Evolutionary conservation across 768 basidiomycete species (phyloP), one percentile per base, ranked within the genome.

Genomic region (Lentinula aciculospora): DNA sequence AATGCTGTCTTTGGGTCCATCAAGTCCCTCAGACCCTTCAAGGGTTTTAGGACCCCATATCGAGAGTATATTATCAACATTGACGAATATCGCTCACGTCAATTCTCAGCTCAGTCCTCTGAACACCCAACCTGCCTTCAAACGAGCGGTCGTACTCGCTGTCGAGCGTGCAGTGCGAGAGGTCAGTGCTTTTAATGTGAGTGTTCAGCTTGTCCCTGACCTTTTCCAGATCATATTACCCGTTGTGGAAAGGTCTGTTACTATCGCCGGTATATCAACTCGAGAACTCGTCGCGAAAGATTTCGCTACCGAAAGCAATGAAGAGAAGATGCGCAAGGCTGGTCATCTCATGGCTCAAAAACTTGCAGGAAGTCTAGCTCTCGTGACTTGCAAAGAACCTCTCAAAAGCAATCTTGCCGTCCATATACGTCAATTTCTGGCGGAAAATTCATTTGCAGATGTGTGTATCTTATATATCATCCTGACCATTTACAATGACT

Each of bases 371-470:
- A 95, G 92, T 64, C 82, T 99, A 48, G 97, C 97, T 25, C 75
- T 98, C 55, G 97, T 99, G 15, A 98, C 97, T 17, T 98, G 96
- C 79, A 98, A 98, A 69, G 97, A 99, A 66, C 95, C 96, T 1
- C 72, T 99, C 58, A 88, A 94, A 67, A 90, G 88, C 68, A 95
- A 97, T 70, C 85, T 98, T 65, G 86, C 88, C 17, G 87, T 82
- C 54, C 94, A 96, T 66, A 78, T 98, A 31, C 87, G 94, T n/a
- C 83, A 86, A 45, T 82, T 87, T 62, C 72, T 99, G 55, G 76
- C 77, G 27, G 93, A 96, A 45, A 88, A 92, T 65, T 96, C 96
- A 42, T 97, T 97, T 69, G 86, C 76, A 54, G 96, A 98, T 69
- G 91, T 89, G 60, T 50, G 65, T 57, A 34, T 36, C 53, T 36